Evolutionary conservation across 2,329 filamentous ascomycete genomes (phyloP), one percentile per base, ranked within the genome.

Genomic region (Fusarium chuoi): DNA sequence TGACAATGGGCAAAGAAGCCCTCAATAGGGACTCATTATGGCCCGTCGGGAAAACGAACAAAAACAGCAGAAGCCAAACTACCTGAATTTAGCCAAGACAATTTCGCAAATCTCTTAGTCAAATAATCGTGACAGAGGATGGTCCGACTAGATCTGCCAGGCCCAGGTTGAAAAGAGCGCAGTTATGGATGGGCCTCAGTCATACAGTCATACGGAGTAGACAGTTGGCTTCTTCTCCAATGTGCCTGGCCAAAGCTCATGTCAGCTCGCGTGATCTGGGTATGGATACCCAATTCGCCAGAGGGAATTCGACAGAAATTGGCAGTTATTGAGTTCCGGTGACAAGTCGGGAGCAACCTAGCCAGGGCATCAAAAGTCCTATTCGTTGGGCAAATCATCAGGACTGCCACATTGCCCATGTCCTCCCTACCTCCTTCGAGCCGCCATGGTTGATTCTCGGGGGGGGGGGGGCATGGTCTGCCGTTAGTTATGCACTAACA

Each of bases 1-100:
- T 39, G 22, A 38, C 30, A 18, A 62, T 22, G 30, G 20, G 11
- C 15, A 22, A 22, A 20, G 38, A 39, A 36, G 13, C n/a, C 20
- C 13, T n/a, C 2, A 13, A 36, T 18, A 11, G 24, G 28, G 28
- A 38, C 11, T 46, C 12, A n/a, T 26, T 44, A 36, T n/a, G 41
- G 26, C 33, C 3, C 3, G 5, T 28, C n/a, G 18, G 8, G 38
- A 17, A 42, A 35, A n/a, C 22, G 48, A 24, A 14, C 48, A 22
- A 42, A 73, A 68, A 74, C 66, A 71, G 62, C 67, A 33, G 58
- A 63, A 62, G 41, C 58, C 35, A 54, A 41, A 71, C 62, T 74
- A 58, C 71, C 71, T 62, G 67, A 44, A 30, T 51, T 68, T 49
- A 55, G 71, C 67, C 71, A 74, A 63, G 62, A 30, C 51, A 51